Conservation (phyloP, 106 monocot species). For the Triglochin maritima region DNA sequence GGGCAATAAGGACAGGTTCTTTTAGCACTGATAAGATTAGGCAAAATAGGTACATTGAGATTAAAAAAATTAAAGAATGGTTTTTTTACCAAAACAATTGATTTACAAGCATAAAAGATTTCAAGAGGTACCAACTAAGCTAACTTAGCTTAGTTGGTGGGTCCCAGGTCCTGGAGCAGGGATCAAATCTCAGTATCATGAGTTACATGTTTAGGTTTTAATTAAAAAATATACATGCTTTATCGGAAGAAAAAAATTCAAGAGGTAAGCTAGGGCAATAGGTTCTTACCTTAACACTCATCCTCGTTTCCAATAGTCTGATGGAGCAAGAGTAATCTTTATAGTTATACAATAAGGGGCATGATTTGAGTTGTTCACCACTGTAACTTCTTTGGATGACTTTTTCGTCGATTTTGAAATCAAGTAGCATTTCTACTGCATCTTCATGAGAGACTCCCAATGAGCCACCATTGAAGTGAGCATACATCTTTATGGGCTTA, state of each 20-base stretch:
- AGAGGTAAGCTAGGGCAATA: neutral
- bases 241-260: neutral
- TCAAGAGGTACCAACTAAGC: no score
- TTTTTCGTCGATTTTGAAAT: conserved; percentile 37
- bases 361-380: conserved; percentile 38
- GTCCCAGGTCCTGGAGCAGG: no score
- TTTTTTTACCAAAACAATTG: no score
- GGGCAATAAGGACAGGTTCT: no score
- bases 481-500: conserved; percentile 35
- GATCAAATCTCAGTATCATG: no score
- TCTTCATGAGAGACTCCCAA: conserved; percentile 52
- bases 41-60: no score
- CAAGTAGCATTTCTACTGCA: conserved; percentile 30
- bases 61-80: no score
- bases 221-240: no score
- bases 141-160: no score
- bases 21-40: no score
- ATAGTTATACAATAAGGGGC: conserved; percentile 16
- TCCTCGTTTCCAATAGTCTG: conserved; percentile 38
- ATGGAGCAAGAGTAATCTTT: conserved; percentile 31
- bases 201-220: no score
- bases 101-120: no score
- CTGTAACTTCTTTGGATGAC: conserved; percentile 27
- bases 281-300: conserved; percentile 31
- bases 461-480: conserved; percentile 20